Conservation (phyloP, 1,284 basidiomycete genomes). For the Nidula niveotomentosa region DNA sequence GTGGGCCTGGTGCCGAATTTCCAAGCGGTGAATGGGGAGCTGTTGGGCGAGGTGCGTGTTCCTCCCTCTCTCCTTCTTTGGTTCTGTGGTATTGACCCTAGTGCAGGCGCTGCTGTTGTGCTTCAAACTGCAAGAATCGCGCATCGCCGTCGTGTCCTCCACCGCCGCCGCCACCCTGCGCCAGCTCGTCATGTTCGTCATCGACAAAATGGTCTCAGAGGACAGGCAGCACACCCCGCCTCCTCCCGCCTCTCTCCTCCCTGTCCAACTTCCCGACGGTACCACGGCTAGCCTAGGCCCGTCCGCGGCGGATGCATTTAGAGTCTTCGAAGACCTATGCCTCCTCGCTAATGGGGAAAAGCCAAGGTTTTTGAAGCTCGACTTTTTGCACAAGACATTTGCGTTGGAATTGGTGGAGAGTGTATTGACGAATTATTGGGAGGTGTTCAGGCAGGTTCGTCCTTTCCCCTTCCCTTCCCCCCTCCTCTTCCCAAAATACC, state of each 20-base stretch:
- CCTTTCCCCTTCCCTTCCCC: too few relatives aligned
- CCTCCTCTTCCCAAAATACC: background rate
- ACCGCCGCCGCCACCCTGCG: constrained; percentile 96
- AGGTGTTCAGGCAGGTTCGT: constrained; percentile 77
- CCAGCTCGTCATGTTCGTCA: constrained; percentile 96
- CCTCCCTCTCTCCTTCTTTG: background rate
- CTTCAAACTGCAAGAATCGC: constrained; percentile 93
- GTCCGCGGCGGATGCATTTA: constrained; percentile 84
- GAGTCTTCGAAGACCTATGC: constrained; percentile 89
- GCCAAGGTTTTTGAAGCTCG: constrained; percentile 82
- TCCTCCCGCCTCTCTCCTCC: constrained; percentile 21
- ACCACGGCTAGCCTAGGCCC: constrained; percentile 65
- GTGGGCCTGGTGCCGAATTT: constrained; percentile 90
- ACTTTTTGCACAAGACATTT: constrained; percentile 90
- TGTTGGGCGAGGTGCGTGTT: constrained; percentile 75
- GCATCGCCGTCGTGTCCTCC: constrained; percentile 94
- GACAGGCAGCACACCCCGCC: constrained; percentile 38
- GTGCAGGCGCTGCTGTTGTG: constrained; percentile 83
- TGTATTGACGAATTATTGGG: constrained; percentile 92
- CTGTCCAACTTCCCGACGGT: constrained; percentile 64
- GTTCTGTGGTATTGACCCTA: background rate
- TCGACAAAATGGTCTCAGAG: constrained; percentile 91
- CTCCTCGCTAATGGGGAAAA: constrained; percentile 83
- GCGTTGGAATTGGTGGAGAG: constrained; percentile 96
- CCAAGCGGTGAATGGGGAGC: constrained; percentile 72